These are phyloP conservation scores for thale cress (Arabidopsis thaliana) DNA, from an alignment of 345 rosid genomes.

Conservation along the genomic window TAIR10.1 NC_003070.9:22836001-22836500, in stretches of 20 bases:
- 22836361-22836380: constrained; percentile 1
- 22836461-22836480: no score
- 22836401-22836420: neutral
- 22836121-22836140: constrained; percentile 43
- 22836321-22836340: constrained; percentile 88
- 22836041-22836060: neutral
- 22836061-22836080: constrained; percentile 14
- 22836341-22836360: constrained; percentile 68
- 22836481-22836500: no score
- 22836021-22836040: neutral
- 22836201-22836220: neutral
- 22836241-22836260: neutral
- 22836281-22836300: constrained; percentile 59
- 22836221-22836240: neutral
- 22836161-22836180: constrained; percentile 4
- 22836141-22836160: constrained; percentile 37
- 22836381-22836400: neutral
- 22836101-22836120: constrained; percentile 34
- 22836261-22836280: constrained; percentile 57
- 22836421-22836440: neutral
- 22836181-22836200: neutral
- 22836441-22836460: neutral
- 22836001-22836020: neutral
- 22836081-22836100: constrained; percentile 21
- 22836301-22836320: constrained; percentile 71